Evolutionary conservation across 768 basidiomycete species (phyloP), one percentile per base, ranked within the genome.

Genomic region (Auricularia sp.): DNA sequence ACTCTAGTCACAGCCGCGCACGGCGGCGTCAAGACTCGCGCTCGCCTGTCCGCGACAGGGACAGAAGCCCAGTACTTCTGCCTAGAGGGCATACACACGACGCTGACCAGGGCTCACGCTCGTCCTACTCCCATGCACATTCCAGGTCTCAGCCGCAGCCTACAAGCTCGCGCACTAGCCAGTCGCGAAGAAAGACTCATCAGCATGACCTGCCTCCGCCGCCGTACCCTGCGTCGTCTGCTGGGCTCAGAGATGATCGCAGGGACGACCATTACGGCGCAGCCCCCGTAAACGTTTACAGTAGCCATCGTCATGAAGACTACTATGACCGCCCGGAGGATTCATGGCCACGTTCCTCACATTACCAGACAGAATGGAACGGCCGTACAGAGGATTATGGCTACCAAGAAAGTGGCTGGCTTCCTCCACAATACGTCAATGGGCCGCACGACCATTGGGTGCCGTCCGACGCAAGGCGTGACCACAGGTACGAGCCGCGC

Each of bases 231-330:
- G 56, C 39, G 24, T 3, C 54, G 21, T 59, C 45, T 24, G 33
- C n/a, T 24, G 54, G 54, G 35, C 39, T 35, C 44, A 44, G 64
- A 33, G 54, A 58, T 37, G 44, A 54, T 4, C 54, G 56, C 6
- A 14, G 56, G 29, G 56, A 80, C 63, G 81, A 82, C 68, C 79
- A 80, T 66, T 81, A 81, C 70, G 70, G 54, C 44, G 65, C 8
- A 29, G 24, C 66, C 24, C 54, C 68, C 74, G 74, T 82, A 69
- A 84, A 85, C 67, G 72, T 73, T n/a, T 83, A 85, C 72, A 76
- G 78, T 74, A 83, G 80, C 63, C 73, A 75, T 59, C 75, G 82
- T 65, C 81, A 81, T 73, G 81, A 81, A 67, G 79, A 75, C 63
- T 81, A 81, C 70, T 66, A 64, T 36, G 82, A 83, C 64, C 69